phyloP scores from a whole-genome alignment of 148 eudicot genomes.

The Rhododendron henanense region DNA sequence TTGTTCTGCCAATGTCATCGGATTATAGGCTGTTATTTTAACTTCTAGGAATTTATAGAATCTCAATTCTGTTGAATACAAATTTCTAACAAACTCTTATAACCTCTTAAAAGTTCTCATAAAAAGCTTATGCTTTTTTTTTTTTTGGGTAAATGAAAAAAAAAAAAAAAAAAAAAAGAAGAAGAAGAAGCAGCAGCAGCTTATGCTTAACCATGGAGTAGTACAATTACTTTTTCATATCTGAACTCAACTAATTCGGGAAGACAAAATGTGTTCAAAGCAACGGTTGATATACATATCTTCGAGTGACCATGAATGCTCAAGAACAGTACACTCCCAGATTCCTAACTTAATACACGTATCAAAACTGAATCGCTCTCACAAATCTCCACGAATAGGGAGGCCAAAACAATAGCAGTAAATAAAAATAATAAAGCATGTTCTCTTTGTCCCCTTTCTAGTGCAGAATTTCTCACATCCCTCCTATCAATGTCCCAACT shows the following conservation, averaged over 20 bases:
- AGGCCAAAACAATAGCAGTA: neutral
- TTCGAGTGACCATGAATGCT: neutral
- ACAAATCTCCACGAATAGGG: neutral
- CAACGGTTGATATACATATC: neutral
- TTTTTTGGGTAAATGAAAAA: too few relatives aligned
- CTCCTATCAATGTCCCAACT: conserved; percentile 90
- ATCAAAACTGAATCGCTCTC: neutral
- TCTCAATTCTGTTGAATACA: too few relatives aligned
- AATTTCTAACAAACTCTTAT: too few relatives aligned
- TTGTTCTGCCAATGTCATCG: too few relatives aligned
- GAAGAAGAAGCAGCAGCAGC: too few relatives aligned
- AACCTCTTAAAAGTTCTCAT: too few relatives aligned
- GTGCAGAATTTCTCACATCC: conserved; percentile 32
- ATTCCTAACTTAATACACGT: neutral
- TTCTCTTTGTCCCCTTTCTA: conserved; percentile 22
- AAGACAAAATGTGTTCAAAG: neutral
- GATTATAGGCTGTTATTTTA: too few relatives aligned
- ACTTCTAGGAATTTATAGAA: too few relatives aligned
- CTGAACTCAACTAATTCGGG: neutral
- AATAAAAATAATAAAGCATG: neutral
- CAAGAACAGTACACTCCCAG: too few relatives aligned
- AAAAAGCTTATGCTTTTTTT: too few relatives aligned
- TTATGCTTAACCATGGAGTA: neutral
- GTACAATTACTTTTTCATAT: neutral
- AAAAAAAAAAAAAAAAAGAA: too few relatives aligned